Base-by-base conservation (phyloP, 1,284 basidiomycete genomes). In the Ustilago hordei region DNA sequence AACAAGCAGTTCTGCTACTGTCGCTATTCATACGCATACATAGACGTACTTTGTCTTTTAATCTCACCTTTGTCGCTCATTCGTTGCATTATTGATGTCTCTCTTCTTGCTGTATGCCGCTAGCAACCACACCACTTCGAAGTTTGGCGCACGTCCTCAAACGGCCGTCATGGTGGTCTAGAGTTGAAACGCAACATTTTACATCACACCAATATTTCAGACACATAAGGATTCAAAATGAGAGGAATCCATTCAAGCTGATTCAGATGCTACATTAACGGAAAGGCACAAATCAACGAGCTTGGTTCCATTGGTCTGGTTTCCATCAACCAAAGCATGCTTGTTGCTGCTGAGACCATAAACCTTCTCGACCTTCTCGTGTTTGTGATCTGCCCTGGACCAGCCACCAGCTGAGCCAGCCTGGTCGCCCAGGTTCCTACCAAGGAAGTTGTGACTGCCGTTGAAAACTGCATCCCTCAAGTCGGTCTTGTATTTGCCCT, bases 371-470 rank as follows among this genome's bases (percentile, higher is more conserved):
- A 43, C 60, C 6, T 47, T 19, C 61, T 70, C 60, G n/a, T 38
- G 54, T 48, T 52, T 59, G n/a, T 56, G 28, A 31, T 71, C 68
- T 7, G 64, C 68, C 1, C 64, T 34, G 35, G 32, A 61, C 47
- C 43, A 64, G 23, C 55, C 60, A 1, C 35, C 48, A 2, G 72
- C 56, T 4, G 17, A 52, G 6, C 7, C 32, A 15, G 47, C 62
- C 1, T 66, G 47, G 12, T 69, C 31, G 11, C 66, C 75, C 38
- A 71, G 32, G n/a, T 75, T 61, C 5, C 66, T 39, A 9, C 68
- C 68, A 5, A 75, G 28, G 31, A 70, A 81, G 63, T 81, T 81
- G 75, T 80, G 80, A n/a, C 59, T 64, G 8, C 80, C 80, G 43
- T 77, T 71, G 54, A 81, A 81, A 31, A 59, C 55, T 11, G 60